Evolutionary conservation across 306 rosid genomes (phyloP), one percentile per base, ranked within the genome.

Genomic region (Cicer yamashitae): DNA sequence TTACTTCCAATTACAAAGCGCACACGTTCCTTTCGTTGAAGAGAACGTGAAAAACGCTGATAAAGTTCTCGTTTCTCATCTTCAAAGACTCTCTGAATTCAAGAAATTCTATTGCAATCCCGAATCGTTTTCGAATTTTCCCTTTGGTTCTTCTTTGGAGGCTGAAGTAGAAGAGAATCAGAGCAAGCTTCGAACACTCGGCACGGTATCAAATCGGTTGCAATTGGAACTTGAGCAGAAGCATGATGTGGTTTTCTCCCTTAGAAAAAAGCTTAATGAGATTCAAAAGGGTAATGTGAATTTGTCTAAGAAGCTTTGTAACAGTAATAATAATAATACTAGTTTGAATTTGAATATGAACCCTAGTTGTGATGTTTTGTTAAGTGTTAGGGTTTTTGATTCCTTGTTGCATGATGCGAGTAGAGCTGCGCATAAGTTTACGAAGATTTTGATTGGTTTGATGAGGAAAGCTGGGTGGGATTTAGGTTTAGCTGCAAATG

Each of bases 381-480:
- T 90, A 8, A 88, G 96, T 10, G 73, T 88, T 65, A 88, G 87
- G 81, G 99, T 90, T 7, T 94, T 90, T 74, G 96, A 89, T 85
- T 89, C 96, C 0, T 73, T 92, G 52, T 73, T 90, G 43, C 93
- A 86, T 39, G 99, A 94, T 78, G 90, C 93, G 58, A 86, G 82
- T 83, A 92, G 96, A 80, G 88, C 85, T 25, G 72, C 96, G 0
- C 90, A 88, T 44, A 90, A 84, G 52, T 92, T 90, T 73, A 84
- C 93, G 2, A 92, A 89, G 85, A 84, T 92, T 77, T 82, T 94
- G 86, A 84, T 92, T 41, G 86, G 87, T 73, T 89, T 94, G 87
- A 94, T 94, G 97, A 89, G 82, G 75, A 89, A 92, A 82, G 92
- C 96, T 5, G 90, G 90, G 64, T 94, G 99, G 99, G 92, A 94